Conservation (phyloP, 176 grass and related monocot species). For the Leersia perrieri region DNA sequence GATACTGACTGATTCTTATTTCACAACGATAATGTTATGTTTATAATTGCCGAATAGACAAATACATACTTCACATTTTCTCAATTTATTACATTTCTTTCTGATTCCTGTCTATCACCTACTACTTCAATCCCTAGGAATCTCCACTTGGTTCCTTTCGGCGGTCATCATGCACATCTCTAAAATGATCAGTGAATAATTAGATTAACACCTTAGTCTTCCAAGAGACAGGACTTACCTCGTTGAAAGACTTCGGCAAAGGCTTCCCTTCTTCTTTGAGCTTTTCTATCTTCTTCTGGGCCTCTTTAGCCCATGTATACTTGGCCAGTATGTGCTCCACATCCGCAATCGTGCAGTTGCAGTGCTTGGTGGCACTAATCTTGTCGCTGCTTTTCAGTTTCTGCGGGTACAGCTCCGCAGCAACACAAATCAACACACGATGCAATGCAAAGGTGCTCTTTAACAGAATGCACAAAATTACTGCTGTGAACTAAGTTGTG, state of each 20-base stretch:
- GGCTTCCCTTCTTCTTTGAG: slow-evolving; percentile 92
- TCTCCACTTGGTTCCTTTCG: not conserved
- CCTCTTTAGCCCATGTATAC: slow-evolving; percentile 90
- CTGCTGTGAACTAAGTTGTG: no score
- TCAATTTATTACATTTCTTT: not conserved
- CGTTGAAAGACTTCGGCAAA: slow-evolving; percentile 63
- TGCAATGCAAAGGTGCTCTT: not conserved
- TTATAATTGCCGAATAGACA: not conserved
- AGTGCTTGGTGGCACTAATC: slow-evolving; percentile 70
- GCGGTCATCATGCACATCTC: not conserved
- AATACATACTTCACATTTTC: not conserved
- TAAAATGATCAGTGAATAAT: not conserved
- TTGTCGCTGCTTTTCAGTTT: slow-evolving; percentile 75
- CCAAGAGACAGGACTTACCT: slow-evolving; percentile 47
- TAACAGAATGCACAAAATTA: not conserved
- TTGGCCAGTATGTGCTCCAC: slow-evolving; percentile 92
- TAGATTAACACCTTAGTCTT: not conserved
- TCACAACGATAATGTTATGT: not conserved
- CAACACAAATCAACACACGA: slow-evolving; percentile 11
- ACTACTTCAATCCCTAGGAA: no score
- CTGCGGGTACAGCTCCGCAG: slow-evolving; percentile 34
- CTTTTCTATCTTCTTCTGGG: slow-evolving; percentile 75
- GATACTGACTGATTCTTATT: not conserved
- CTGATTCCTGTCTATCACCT: not conserved
- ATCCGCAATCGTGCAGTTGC: slow-evolving; percentile 81